Base-by-base conservation (phyloP, 139 green algal species). In the Coelastrella sp. region DNA sequence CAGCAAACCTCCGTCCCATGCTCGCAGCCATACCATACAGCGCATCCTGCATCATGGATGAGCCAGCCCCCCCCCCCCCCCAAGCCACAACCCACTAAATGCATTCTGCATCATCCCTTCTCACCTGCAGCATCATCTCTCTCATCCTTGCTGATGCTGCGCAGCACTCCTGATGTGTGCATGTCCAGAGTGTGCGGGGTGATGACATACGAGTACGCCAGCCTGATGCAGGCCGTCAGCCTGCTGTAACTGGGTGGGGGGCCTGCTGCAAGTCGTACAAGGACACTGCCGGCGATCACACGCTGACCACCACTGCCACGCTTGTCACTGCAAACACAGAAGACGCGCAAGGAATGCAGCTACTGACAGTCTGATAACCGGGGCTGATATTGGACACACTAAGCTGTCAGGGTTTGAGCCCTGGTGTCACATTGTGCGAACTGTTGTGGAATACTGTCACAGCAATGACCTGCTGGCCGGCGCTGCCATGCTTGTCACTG, bases 151-250 rank as follows among this genome's bases (percentile, higher is more conserved):
- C 54, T 74, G 4, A 81, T 23, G 54, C 14, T 19, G 8, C 11
- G 11, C 77, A 73, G 47, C 19, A 91, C 65, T 3, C 77, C 77
- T 5, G 56, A 61, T 5, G 87, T 86, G 47, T 73, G 64, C 79
- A 91, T 71, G 54, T 66, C 64, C 56, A 91, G 66, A 19, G 87
- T 77, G 77, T 80, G 65, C 0, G 87, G 87, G 4, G 78, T 91
- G 7, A 91, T 56, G 8, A 91, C 16, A 65, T 87, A 87, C 23
- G 32, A 74, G 64, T 59, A 80, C 4, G 20, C 47, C 64, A 87
- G 77, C 4, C 87, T 65, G 47, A 71, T 11, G 5, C 5, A 19
- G 20, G 77, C 66, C 17, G 13, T n/a, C 4, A 65, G 65, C 7
- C 23, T 59, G 74, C 23, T 65, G 73, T 73, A 85, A 59, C 86